Evolutionary conservation across 257 asterid species (phyloP).

Genomic region (Scutellaria galericulata): DNA sequence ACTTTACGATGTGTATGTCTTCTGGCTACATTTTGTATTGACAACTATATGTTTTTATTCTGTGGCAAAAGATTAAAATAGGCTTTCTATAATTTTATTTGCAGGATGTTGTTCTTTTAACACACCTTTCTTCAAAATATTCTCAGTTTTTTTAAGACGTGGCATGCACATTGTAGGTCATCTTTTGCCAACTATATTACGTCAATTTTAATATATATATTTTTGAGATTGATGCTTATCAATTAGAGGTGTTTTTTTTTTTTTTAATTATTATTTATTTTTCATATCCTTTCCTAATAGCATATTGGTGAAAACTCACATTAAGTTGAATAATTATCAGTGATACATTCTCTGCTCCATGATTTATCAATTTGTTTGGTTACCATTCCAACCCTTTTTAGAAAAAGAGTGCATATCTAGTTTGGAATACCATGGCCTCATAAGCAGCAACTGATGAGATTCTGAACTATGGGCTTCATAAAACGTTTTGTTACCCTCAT

Average conservation of each 20-base stretch:
- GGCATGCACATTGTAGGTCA: too few relatives aligned
- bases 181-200: too few relatives aligned
- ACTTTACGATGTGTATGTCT: background rate
- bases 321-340: constrained; percentile 12
- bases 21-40: background rate
- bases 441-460: background rate
- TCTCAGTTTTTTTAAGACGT: too few relatives aligned
- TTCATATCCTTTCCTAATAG: background rate
- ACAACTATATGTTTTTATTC: background rate
- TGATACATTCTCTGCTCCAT: constrained; percentile 7
- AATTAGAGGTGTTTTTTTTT: background rate
- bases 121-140: background rate
- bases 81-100: background rate
- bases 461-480: background rate
- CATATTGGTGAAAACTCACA: background rate
- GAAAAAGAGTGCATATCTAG: background rate
- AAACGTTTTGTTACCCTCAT: background rate
- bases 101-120: background rate
- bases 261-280: too few relatives aligned
- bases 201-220: too few relatives aligned
- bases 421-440: background rate
- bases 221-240: background rate
- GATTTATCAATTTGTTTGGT: background rate
- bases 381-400: background rate
- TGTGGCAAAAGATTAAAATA: background rate